A percentile compares a stretch with the other conserved stretches of the same genome.
Evolutionary conservation across 164 flowering plant species (phyloP).

Genomic region (Annona squamosa): DNA sequence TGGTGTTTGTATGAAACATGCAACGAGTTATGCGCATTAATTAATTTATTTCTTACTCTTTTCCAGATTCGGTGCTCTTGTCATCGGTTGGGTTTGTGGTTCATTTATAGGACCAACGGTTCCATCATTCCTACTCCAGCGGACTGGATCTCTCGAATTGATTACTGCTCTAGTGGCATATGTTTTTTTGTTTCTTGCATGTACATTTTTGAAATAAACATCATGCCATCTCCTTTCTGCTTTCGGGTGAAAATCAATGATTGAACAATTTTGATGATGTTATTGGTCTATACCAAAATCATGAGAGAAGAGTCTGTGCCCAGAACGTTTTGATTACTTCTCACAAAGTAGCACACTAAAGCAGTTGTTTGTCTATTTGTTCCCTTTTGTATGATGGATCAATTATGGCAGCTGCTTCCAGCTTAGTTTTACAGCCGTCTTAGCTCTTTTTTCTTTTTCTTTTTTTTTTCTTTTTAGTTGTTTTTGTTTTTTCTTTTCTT

Average conservation of each 20-base stretch:
- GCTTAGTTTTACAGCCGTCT: not conserved
- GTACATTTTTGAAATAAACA: conserved; percentile 80
- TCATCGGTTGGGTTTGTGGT: conserved; percentile 77
- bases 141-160: conserved; percentile 91
- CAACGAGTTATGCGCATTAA: not conserved
- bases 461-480: no score
- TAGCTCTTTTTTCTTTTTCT: not conserved
- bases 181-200: conserved; percentile 63
- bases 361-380: not conserved
- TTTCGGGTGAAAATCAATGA: not conserved
- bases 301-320: not conserved
- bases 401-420: not conserved
- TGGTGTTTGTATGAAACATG: not conserved
- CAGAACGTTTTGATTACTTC: not conserved
- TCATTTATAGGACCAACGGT: conserved; percentile 63
- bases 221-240: not conserved
- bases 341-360: not conserved
- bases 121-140: conserved; percentile 52
- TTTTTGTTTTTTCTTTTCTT: not conserved
- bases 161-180: conserved; percentile 75
- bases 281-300: not conserved
- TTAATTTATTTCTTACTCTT: conserved; percentile 3
- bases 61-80: conserved; percentile 75
- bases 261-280: not conserved
- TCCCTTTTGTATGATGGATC: not conserved